Percentiles rank a stretch among this genome's conserved stretches.
Evolutionary conservation across 805 yeast species (phyloP).

Genomic region (Alloascoidea africana): DNA sequence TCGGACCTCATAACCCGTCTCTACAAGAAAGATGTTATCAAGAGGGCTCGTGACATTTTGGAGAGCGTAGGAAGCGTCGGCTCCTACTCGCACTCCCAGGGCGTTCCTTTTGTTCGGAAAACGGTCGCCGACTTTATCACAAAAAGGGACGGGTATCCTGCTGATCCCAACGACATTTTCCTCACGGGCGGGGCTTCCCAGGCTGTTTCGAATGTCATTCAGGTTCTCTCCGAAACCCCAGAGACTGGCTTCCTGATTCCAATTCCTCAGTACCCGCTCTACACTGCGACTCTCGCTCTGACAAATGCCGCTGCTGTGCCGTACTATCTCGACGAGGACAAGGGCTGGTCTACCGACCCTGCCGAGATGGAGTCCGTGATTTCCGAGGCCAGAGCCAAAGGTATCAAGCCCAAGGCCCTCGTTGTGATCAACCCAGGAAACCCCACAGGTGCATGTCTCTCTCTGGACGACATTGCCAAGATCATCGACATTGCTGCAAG

Average conservation of each 20-base stretch:
- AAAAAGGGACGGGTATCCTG: conserved; percentile 58
- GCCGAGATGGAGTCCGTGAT: conserved; percentile 42
- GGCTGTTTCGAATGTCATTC: conserved; percentile 72
- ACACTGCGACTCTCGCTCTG: conserved; percentile 86
- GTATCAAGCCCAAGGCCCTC: conserved; percentile 55
- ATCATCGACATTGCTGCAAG: conserved; percentile 72
- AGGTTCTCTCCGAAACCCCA: conserved; percentile 51
- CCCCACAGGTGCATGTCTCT: conserved; percentile 86
- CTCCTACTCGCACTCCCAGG: conserved; percentile 91
- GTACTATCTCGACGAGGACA: conserved; percentile 68
- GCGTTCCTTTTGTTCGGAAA: conserved; percentile 55
- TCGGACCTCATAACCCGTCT: conserved; percentile 15
- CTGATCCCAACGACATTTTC: conserved; percentile 61
- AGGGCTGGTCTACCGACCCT: conserved; percentile 76
- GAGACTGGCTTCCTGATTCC: conserved; percentile 77
- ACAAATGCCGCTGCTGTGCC: conserved; percentile 75
- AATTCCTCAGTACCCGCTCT: conserved; percentile 94
- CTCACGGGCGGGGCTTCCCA: conserved; percentile 92
- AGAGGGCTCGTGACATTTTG: conserved; percentile 51
- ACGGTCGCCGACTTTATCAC: conserved; percentile 72
- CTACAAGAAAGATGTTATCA: conserved; percentile 44
- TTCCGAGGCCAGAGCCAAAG: conserved; percentile 29
- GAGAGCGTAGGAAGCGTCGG: conserved; percentile 70
- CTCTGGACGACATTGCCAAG: conserved; percentile 48
- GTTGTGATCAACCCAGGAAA: conserved; percentile 97